A percentile compares a stretch with the other conserved stretches of the same genome.
These are phyloP conservation scores for Thalassiosira delicatula DNA, from an alignment of 352 stramenopile species.

Conservation along the genomic window DNA sequence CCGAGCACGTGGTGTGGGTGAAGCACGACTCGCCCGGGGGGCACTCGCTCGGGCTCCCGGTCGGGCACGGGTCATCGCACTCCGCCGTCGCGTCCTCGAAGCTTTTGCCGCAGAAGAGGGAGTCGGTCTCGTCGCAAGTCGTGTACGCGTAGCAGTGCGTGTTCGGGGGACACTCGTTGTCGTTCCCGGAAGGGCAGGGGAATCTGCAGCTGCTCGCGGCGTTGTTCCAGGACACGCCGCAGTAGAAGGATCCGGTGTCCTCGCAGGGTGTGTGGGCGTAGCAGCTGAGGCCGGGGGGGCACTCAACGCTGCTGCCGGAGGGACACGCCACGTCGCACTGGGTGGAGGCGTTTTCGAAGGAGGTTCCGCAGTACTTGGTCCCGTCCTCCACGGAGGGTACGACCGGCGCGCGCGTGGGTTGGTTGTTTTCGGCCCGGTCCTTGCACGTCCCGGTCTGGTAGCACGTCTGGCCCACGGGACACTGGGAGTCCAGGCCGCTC, in stretches of 20 bases:
- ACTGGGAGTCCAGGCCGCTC: slow-evolving; percentile 38
- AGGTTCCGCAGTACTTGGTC: slow-evolving; percentile 48
- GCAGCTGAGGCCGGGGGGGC: slow-evolving; percentile 55
- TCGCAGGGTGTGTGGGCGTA: slow-evolving; percentile 61
- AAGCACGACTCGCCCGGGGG: slow-evolving; percentile 44
- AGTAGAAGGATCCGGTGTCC: slow-evolving; percentile 61
- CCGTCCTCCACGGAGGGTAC: background rate
- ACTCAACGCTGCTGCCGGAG: slow-evolving; percentile 60
- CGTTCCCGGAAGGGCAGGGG: slow-evolving; percentile 53
- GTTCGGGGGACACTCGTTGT: slow-evolving; percentile 47
- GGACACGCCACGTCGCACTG: slow-evolving; percentile 52
- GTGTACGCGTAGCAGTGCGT: slow-evolving; percentile 58
- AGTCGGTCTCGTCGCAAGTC: slow-evolving; percentile 61
- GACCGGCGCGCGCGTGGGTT: background rate
- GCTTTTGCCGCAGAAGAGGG: slow-evolving; percentile 51
- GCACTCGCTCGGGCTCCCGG: slow-evolving; percentile 36
- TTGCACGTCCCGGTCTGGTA: slow-evolving; percentile 54
- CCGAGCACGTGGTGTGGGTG: slow-evolving; percentile 46
- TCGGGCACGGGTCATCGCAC: slow-evolving; percentile 47
- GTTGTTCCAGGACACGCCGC: slow-evolving; percentile 67
- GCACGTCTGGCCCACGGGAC: slow-evolving; percentile 51
- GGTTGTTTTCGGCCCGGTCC: background rate
- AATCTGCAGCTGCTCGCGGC: slow-evolving; percentile 56
- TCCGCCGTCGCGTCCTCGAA: slow-evolving; percentile 52
- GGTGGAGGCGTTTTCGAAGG: slow-evolving; percentile 44